A percentile compares a stretch with the other conserved stretches of the same genome.
These are phyloP conservation scores for Huntiella moniliformis DNA, from an alignment of 2,329 filamentous ascomycete genomes.

Conservation along the genomic window DNA sequence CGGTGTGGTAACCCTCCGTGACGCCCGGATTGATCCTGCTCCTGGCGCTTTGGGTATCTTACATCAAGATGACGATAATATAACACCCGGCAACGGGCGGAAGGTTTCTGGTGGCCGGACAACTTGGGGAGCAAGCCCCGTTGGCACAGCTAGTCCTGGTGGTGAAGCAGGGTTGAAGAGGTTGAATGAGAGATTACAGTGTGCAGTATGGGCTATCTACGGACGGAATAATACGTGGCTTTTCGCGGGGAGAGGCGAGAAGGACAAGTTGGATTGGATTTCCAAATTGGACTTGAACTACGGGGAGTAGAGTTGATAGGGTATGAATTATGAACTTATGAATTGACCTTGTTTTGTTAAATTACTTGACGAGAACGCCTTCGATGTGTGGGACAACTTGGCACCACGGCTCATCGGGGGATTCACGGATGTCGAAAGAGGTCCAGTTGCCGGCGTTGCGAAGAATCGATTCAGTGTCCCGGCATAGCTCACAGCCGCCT, in stretches of 20 bases:
- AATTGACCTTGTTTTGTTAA: too few species aligned
- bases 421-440: conserved; percentile 27
- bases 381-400: conserved; percentile 28
- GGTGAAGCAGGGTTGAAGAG: conserved; percentile 28
- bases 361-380: conserved; percentile 33
- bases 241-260: conserved; percentile 74
- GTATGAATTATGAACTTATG: background rate
- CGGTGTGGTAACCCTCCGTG: conserved; percentile 70
- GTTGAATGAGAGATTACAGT: conserved; percentile 39
- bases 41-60: conserved; percentile 72
- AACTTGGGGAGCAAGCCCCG: conserved; percentile 23
- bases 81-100: conserved; percentile 20
- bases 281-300: conserved; percentile 76
- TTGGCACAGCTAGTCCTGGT: conserved; percentile 11
- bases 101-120: conserved; percentile 32
- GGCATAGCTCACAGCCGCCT: conserved; percentile 32
- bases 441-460: conserved; percentile 31
- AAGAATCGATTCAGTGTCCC: conserved; percentile 29
- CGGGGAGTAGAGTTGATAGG: conserved; percentile 15
- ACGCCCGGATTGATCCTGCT: conserved; percentile 79
- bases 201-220: conserved; percentile 83
- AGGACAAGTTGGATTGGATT: conserved; percentile 95
- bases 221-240: conserved; percentile 88
- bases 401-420: conserved; percentile 24
- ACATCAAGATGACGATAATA: conserved; percentile 27